Percentiles rank a stretch among this genome's conserved stretches.
Conservation (phyloP, 331 rosid genomes). For the Phaseolus coccineus region DNA sequence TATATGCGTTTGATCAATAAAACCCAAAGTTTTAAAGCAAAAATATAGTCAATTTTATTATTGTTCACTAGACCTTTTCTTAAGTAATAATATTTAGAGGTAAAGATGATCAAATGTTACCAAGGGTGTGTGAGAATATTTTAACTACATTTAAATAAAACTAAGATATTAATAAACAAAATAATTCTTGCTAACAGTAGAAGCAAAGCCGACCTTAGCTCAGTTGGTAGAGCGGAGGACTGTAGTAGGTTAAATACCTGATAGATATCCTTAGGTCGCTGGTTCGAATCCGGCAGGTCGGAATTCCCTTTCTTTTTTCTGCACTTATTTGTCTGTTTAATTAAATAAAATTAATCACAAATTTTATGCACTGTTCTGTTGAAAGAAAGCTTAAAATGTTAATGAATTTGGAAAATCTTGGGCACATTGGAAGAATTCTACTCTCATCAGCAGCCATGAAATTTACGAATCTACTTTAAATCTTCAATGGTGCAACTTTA, state of each 20-base stretch:
- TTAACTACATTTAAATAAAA: no score
- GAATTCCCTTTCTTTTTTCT: neutral
- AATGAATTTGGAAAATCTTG: neutral
- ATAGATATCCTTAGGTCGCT: conserved; percentile 56
- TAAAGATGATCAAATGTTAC: neutral
- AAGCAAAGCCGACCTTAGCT: conserved; percentile 48
- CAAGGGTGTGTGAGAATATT: no score
- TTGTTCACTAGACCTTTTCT: neutral
- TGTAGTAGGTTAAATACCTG: neutral
- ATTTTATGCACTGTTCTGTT: neutral
- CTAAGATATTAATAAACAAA: no score
- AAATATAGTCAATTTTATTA: neutral
- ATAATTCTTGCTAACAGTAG: no score
- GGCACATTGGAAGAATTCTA: neutral
- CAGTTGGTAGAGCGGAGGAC: conserved; percentile 58
- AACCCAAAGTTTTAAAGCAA: neutral
- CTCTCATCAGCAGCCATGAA: neutral
- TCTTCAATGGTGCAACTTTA: neutral
- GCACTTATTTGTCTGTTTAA: no score
- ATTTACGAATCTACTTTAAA: conserved; percentile 2
- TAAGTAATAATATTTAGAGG: neutral
- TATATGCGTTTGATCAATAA: neutral
- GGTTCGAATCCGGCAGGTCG: conserved; percentile 92
- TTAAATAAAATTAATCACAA: neutral
- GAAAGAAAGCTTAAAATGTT: neutral